Base-by-base conservation (phyloP, 495 filamentous ascomycete species). In the Chlorociboria aeruginascens region DNA sequence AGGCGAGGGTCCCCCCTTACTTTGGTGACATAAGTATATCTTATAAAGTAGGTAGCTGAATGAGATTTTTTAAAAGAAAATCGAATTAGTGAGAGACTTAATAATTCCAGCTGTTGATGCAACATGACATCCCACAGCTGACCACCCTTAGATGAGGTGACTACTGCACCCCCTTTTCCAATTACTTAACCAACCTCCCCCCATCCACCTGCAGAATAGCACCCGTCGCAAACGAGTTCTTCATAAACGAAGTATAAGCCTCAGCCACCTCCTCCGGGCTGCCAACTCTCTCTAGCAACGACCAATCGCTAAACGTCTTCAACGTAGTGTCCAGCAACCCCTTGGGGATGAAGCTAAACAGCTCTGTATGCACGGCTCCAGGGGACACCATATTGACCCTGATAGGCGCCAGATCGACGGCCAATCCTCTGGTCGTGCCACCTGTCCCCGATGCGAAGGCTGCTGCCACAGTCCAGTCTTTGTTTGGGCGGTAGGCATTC, bases 181-280 rank as follows among this genome's bases (percentile, higher is more conserved):
- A 12, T 33, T 50, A 51, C 30, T 45, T 12, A 3, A 51, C 1
- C 20, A 51, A 30, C 3, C 41, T 10, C 3, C 51, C 51, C 30
- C 51, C 46, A 45, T 49, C 25, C 1, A 11, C 45, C 9, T 35
- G 12, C 6, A 49, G 40, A 16, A 39, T 14, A 16, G 16, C 40
- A 11, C 74, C 78, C 7, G 73, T 77, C 9, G 56, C 61, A 60
- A 69, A 69, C 32, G 52, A 51, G 61, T 83, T 76, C 58, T 70
- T 74, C 76, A 84, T 74, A 3, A 72, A 60, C 58, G 73, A 82
- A 33, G 81, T 31, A 63, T 82, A 84, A 29, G 73, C 70, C 67
- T 84, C 77, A 0, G 71, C 80, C 2, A 77, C 67, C 62, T 83
- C 78, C 57, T 73, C 72, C 10, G 72, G 64, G 48, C 45, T 48